phyloP scores from a whole-genome alignment of 805 yeast genomes.

The Lipomyces yamadae region DNA sequence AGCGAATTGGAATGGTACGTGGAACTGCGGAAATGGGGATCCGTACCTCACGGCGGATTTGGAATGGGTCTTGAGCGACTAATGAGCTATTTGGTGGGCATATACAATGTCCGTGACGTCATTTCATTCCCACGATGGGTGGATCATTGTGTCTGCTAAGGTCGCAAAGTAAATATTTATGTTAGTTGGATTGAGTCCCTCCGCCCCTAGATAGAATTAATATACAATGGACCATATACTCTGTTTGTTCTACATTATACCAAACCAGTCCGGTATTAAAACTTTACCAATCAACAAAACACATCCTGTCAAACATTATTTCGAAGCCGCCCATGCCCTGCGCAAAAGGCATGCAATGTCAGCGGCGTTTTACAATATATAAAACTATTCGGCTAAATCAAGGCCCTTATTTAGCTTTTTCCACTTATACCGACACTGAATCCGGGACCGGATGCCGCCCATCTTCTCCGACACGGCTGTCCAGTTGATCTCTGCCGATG shows the following conservation, averaged over 20 bases:
- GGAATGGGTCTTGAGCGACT: conserved; percentile 94
- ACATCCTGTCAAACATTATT: not conserved
- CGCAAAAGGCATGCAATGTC: too few relatives aligned
- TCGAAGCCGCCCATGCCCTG: too few relatives aligned
- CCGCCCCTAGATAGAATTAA: not conserved
- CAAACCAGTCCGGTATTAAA: not conserved
- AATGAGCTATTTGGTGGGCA: conserved; percentile 69
- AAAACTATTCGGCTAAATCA: not conserved
- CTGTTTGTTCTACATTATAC: not conserved
- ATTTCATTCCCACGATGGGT: conserved; percentile 85
- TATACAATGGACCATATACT: not conserved
- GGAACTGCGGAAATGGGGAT: conserved; percentile 72
- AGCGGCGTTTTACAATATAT: not conserved
- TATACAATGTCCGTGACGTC: conserved; percentile 83
- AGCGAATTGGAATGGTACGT: conserved; percentile 77
- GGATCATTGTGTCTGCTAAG: conserved; percentile 46
- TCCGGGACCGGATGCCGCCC: conserved; percentile 87
- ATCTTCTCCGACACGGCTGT: conserved; percentile 85
- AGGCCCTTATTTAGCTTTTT: conserved; percentile 54
- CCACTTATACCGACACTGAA: conserved; percentile 97
- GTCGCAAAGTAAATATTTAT: not conserved
- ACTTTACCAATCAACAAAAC: not conserved
- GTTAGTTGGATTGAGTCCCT: too few relatives aligned
- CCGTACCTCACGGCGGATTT: conserved; percentile 95
- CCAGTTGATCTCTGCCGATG: conserved; percentile 69